Percentiles rank a stretch among this genome's conserved stretches.
phyloP scores from a whole-genome alignment of 805 yeast genomes.

The Novakomyces olei region DNA sequence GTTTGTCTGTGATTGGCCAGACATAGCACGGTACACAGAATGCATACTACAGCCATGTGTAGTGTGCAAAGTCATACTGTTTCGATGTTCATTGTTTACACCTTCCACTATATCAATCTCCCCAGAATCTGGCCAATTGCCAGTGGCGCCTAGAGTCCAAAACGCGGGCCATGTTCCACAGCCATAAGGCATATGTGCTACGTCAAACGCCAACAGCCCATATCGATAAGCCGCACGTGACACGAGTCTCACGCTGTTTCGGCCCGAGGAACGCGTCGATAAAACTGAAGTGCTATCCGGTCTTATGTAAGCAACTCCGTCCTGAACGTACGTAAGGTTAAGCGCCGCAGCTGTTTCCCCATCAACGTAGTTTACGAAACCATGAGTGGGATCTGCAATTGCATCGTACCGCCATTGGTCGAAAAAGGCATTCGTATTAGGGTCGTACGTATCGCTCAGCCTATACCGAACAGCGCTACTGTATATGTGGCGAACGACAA shows the following conservation, averaged over 20 bases:
- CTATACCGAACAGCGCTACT: no score
- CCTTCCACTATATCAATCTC: conserved; percentile 4
- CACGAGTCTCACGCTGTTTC: conserved; percentile 1
- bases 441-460: no score
- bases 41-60: conserved; percentile 1
- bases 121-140: conserved; percentile 3
- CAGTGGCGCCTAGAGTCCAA: conserved; percentile 1
- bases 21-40: not conserved
- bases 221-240: not conserved
- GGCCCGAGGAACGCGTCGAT: not conserved
- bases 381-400: conserved; percentile 3
- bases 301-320: not conserved
- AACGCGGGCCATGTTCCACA: conserved; percentile 5
- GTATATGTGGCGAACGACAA: no score
- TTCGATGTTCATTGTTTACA: not conserved
- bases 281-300: not conserved
- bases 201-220: not conserved
- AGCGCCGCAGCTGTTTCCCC: not conserved
- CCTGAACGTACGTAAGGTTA: not conserved
- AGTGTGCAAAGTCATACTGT: conserved; percentile 2
- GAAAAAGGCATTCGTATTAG: no score
- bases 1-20: not conserved
- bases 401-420: conserved; percentile 1
- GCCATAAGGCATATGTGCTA: conserved; percentile 3
- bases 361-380: conserved; percentile 1